Percentiles rank a stretch among this genome's conserved stretches.
Conservation (phyloP, 352 stramenopile species). For the Phytopythium boreale region DNA sequence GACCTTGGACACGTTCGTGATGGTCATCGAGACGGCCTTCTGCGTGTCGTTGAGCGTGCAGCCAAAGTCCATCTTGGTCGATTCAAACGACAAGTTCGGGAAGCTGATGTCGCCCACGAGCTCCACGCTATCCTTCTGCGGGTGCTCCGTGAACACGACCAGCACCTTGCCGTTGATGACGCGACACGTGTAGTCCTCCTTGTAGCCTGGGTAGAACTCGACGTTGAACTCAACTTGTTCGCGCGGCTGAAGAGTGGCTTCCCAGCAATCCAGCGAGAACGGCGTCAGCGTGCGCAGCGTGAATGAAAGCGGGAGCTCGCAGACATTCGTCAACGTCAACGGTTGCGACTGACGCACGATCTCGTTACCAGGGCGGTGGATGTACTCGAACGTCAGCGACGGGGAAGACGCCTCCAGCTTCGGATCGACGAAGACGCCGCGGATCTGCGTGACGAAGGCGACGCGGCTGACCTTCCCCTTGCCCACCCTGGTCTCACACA, state of each 20-base stretch:
- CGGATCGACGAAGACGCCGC: slow-evolving; percentile 89
- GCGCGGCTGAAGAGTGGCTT: slow-evolving; percentile 79
- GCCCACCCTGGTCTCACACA: slow-evolving; percentile 90
- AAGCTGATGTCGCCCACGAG: slow-evolving; percentile 93
- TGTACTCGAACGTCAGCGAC: slow-evolving; percentile 86
- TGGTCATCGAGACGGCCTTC: slow-evolving; percentile 77
- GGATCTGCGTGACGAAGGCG: slow-evolving; percentile 87
- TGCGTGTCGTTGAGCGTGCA: slow-evolving; percentile 95
- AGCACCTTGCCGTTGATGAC: slow-evolving; percentile 83
- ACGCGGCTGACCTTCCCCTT: slow-evolving; percentile 90
- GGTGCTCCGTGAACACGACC: slow-evolving; percentile 86
- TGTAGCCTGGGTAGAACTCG: slow-evolving; percentile 93
- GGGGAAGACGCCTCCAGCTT: slow-evolving; percentile 72
- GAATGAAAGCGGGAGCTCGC: slow-evolving; percentile 89
- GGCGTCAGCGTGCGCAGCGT: slow-evolving; percentile 87
- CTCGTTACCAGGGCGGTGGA: slow-evolving; percentile 68
- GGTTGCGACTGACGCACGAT: slow-evolving; percentile 66
- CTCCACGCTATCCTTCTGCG: slow-evolving; percentile 88
- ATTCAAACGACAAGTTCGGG: slow-evolving; percentile 93
- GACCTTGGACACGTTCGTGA: slow-evolving; percentile 92
- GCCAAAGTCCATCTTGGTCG: slow-evolving; percentile 90
- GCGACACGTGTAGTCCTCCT: slow-evolving; percentile 89
- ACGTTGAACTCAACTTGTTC: slow-evolving; percentile 83
- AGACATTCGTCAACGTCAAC: slow-evolving; percentile 86
- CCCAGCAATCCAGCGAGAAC: slow-evolving; percentile 91